phyloP scores from a whole-genome alignment of 768 basidiomycete species.

The Suillus subaureus region DNA sequence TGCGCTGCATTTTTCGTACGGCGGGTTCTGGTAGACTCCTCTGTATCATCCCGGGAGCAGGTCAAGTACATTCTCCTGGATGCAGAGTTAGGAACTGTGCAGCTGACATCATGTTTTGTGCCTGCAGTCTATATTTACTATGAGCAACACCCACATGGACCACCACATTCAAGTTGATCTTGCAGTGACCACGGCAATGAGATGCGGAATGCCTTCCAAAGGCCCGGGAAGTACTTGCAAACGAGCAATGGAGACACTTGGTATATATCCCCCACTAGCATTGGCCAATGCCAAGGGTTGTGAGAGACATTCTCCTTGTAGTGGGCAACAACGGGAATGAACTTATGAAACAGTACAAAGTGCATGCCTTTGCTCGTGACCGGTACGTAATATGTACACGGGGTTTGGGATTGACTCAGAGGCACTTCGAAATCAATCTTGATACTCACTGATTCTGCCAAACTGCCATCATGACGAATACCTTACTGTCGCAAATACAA shows the following conservation, averaged over 20 bases:
- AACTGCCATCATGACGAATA: constrained; percentile 16
- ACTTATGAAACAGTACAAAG: not conserved
- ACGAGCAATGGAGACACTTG: not conserved
- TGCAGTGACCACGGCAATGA: constrained; percentile 66
- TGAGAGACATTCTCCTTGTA: not conserved
- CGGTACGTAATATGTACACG: constrained; percentile 1
- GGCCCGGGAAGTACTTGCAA: not conserved
- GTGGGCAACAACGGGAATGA: not conserved
- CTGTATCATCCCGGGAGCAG: constrained; percentile 70
- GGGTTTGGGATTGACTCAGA: not conserved
- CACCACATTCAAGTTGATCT: constrained; percentile 77
- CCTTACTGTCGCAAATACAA: constrained; percentile 43
- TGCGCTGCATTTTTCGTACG: not conserved
- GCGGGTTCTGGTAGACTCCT: constrained; percentile 78
- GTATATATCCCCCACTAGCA: not conserved
- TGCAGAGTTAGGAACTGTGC: constrained; percentile 87
- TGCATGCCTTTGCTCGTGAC: not conserved
- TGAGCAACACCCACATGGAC: constrained; percentile 91
- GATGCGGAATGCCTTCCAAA: constrained; percentile 33
- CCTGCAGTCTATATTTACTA: constrained; percentile 70
- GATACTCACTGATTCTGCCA: not conserved
- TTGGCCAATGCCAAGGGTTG: not conserved
- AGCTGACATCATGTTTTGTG: constrained; percentile 60
- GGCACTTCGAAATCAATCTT: not conserved
- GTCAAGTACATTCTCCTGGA: constrained; percentile 73